A percentile compares a stretch with the other conserved stretches of the same genome.
These are phyloP conservation scores for Hirsutella thompsonii DNA, from an alignment of 2,329 filamentous ascomycete species.

Conservation along the genomic window DNA sequence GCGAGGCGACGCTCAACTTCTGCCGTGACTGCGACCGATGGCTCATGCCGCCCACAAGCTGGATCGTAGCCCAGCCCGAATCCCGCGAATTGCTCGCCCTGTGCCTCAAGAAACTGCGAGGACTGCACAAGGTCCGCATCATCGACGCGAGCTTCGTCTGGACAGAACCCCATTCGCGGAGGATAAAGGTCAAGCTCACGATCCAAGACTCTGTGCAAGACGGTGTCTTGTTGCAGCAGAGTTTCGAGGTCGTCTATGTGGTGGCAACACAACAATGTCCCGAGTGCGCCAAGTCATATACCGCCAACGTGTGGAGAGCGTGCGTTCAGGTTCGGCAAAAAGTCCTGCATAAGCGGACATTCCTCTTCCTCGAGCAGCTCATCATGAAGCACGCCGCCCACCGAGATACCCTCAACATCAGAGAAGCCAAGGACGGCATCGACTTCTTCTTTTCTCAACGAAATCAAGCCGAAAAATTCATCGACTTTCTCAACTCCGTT, in stretches of 20 bases:
- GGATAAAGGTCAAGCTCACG: constrained; percentile 90
- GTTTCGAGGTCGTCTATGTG: constrained; percentile 87
- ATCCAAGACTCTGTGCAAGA: constrained; percentile 60
- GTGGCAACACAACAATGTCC: constrained; percentile 88
- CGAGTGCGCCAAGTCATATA: constrained; percentile 92
- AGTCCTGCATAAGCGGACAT: constrained; percentile 80
- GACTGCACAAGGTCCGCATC: constrained; percentile 80
- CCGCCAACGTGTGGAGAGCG: constrained; percentile 89
- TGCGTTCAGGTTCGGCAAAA: constrained; percentile 93
- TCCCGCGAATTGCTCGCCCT: constrained; percentile 86
- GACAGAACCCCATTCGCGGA: constrained; percentile 92
- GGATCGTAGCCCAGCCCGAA: constrained; percentile 75
- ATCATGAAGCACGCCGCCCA: constrained; percentile 91
- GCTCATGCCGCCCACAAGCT: constrained; percentile 74
- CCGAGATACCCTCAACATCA: constrained; percentile 93
- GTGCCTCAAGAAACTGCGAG: constrained; percentile 77
- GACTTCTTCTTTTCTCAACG: constrained; percentile 88
- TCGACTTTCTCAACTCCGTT: constrained; percentile 79
- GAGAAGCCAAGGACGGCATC: constrained; percentile 87
- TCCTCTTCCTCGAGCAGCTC: constrained; percentile 70
- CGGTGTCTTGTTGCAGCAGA: constrained; percentile 68
- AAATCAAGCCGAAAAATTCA: constrained; percentile 85
- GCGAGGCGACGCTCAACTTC: constrained; percentile 80
- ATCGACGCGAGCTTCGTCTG: constrained; percentile 95
- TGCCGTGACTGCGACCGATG: constrained; percentile 93